A percentile compares a stretch with the other conserved stretches of the same genome.
phyloP scores from a whole-genome alignment of 148 eudicot genomes.

The Silene latifolia region DNA sequence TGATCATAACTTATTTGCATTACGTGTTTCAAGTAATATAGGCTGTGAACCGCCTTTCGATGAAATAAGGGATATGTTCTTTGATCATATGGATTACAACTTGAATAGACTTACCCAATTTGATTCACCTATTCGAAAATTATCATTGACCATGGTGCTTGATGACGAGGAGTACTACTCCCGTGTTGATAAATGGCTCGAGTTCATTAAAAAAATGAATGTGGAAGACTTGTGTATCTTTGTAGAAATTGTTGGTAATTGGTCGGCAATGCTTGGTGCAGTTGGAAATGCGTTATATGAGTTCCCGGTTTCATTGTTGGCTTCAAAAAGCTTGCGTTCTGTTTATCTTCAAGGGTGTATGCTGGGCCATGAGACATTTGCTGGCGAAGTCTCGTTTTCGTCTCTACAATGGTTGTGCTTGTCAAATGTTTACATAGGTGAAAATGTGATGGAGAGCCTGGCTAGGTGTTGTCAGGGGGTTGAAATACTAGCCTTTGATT shows the following conservation, averaged over 20 bases:
- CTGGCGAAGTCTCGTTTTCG: background rate
- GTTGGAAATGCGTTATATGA: background rate
- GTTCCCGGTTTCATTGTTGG: background rate
- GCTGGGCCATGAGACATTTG: background rate
- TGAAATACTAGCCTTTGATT: background rate
- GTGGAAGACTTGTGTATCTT: slow-evolving; percentile 7
- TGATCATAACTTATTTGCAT: slow-evolving; percentile 13
- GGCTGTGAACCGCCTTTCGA: background rate
- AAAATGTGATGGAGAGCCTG: background rate
- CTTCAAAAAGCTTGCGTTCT: background rate
- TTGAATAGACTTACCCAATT: background rate
- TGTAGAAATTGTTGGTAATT: background rate
- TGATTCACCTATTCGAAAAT: background rate
- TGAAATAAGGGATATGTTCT: slow-evolving; percentile 16
- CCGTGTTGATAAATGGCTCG: slow-evolving; percentile 7
- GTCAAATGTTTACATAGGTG: background rate
- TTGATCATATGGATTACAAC: background rate
- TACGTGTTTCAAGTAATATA: background rate
- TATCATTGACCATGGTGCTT: background rate
- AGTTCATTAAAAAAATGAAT: background rate
- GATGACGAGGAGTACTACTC: background rate
- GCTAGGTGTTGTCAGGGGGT: slow-evolving; percentile 8
- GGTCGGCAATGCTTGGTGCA: background rate
- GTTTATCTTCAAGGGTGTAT: slow-evolving; percentile 8
- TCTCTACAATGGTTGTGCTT: slow-evolving; percentile 10